phyloP scores from a whole-genome alignment of 208 protist species.

The Crithidia expoeki region DNA sequence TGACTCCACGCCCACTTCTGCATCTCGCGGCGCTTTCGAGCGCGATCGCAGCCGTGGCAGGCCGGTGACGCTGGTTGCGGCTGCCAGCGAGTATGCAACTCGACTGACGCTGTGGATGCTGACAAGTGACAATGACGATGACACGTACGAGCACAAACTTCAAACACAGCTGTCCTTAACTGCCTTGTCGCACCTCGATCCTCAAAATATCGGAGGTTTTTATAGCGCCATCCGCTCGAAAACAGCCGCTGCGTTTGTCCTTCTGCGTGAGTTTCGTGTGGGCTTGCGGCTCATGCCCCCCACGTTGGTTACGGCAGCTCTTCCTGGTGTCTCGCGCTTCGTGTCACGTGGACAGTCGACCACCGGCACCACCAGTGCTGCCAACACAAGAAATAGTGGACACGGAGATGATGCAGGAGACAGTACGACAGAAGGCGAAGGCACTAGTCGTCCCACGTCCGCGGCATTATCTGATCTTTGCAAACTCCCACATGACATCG shows the following conservation, averaged over 20 bases:
- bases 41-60: too few relatives aligned
- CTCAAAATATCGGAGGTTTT: neutral
- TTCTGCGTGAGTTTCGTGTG: constrained; percentile 43
- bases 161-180: neutral
- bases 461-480: neutral
- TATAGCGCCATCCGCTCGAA: neutral
- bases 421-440: neutral
- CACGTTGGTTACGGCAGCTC: constrained; percentile 14
- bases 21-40: too few relatives aligned
- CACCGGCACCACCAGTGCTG: too few relatives aligned
- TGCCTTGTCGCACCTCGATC: too few relatives aligned
- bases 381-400: too few relatives aligned
- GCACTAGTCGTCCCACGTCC: neutral
- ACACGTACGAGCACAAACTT: neutral
- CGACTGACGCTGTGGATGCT: constrained; percentile 44
- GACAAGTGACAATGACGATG: neutral
- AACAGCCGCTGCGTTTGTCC: constrained; percentile 20
- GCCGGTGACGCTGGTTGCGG: constrained; percentile 31
- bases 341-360: constrained; percentile 9
- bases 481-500: neutral
- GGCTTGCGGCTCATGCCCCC: constrained; percentile 28
- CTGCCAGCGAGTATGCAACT: constrained; percentile 45
- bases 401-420: neutral
- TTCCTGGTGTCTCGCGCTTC: constrained; percentile 23
- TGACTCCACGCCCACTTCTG: too few relatives aligned